Evolutionary conservation across 371 early-diverging fungal species (phyloP), one percentile per base, ranked within the genome.

Genomic region (Rhizomucor miehei): DNA sequence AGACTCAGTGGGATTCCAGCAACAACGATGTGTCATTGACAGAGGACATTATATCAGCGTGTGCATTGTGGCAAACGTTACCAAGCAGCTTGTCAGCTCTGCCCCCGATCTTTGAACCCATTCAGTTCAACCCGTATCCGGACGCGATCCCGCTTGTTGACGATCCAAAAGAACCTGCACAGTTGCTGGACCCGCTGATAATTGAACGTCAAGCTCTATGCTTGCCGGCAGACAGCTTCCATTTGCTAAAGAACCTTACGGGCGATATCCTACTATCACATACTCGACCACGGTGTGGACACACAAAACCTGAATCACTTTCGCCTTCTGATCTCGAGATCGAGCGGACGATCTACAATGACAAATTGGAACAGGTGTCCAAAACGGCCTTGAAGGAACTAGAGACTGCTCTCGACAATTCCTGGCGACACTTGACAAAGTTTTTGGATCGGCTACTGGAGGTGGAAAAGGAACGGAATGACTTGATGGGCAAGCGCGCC

Each of bases 231-330:
- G 75, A 85, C 19, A 73, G 77, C 20, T 91, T 90, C 48, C 83
- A 84, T 44, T 60, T 88, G 29, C 62, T 90, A 34, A 87, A 86
- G 52, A 76, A 84, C 54, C 78, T 89, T 48, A 87, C 89, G 20
- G 85, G 82, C 17, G 82, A 87, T 48, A 77, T 87, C 39, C 75
- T 89, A 1, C 73, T 84, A 16, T 86, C 86, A 34, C 89, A 89
- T 60, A 79, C 86, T 47, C 83, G 84, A 49, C 88, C 90, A 16
- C 83, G 84, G 17, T 91, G 91, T 64, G 70, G 82, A 47, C 91
- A 91, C 60, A 80, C 74, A 1, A 81, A 79, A 50, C 81, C 87
- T 8, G 78, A 81, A 44, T 77, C 81, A 29, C 85, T 80, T 50
- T 75, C 80, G 46, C 89, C 89, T 12, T 70, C 80, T 0, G 90